These are phyloP conservation scores for Pichia sporocuriosa DNA, from an alignment of 805 yeast genomes.

Conservation along the genomic window DNA sequence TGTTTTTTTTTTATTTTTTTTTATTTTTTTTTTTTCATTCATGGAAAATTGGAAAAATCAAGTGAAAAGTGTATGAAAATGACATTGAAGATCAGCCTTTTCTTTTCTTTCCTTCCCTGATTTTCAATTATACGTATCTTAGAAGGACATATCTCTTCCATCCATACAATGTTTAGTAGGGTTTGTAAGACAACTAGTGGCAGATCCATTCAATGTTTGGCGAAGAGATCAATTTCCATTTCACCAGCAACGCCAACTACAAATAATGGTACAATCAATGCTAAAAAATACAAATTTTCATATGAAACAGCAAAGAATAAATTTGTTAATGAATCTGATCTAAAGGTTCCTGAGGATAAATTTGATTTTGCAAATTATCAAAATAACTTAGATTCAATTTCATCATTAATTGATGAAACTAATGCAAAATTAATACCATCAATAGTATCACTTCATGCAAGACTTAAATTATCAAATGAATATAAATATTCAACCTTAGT, in stretches of 20 bases:
- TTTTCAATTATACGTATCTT: too few relatives aligned
- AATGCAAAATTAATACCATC: constrained; percentile 57
- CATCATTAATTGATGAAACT: constrained; percentile 35
- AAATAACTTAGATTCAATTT: constrained; percentile 20
- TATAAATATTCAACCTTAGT: constrained; percentile 66
- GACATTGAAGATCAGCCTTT: too few relatives aligned
- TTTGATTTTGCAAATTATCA: constrained; percentile 30
- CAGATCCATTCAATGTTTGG: too few relatives aligned
- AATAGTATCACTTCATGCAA: constrained; percentile 70
- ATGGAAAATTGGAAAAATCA: too few relatives aligned
- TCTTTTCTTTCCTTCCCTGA: too few relatives aligned
- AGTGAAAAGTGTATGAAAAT: too few relatives aligned
- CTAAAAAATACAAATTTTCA: constrained; percentile 21
- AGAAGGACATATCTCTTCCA: background rate
- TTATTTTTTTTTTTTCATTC: too few relatives aligned
- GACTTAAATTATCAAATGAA: constrained; percentile 56
- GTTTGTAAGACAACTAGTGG: too few relatives aligned
- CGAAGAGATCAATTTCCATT: constrained; percentile 8
- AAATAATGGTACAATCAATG: constrained; percentile 10
- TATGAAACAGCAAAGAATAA: constrained; percentile 25
- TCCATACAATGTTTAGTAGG: too few relatives aligned
- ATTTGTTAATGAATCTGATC: constrained; percentile 12
- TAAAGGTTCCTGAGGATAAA: constrained; percentile 18
- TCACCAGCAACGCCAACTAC: constrained; percentile 13
- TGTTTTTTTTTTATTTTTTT: too few relatives aligned